Percentiles rank a stretch among this genome's conserved stretches.
Conservation (phyloP, 2,329 filamentous ascomycete genomes). For the Sporothrix globosa region DNA sequence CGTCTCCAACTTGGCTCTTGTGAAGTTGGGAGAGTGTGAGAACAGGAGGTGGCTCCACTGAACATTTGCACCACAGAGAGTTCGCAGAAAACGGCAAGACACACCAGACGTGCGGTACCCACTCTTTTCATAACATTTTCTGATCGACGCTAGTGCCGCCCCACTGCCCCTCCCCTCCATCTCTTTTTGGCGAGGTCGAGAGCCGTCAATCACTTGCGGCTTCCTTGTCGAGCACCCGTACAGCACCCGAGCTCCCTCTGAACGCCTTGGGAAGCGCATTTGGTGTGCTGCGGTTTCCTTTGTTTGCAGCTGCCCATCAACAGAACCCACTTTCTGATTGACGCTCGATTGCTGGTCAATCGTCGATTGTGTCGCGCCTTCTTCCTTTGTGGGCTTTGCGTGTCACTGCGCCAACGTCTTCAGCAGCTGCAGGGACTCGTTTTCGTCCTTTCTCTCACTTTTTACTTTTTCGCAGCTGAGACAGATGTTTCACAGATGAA, state of each 20-base stretch:
- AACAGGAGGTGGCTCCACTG: neutral
- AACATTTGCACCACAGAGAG: neutral
- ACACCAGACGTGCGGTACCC: neutral
- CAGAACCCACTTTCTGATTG: too few relatives aligned
- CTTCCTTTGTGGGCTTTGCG: too few relatives aligned
- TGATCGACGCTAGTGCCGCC: conserved; percentile 16
- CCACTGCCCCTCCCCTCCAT: neutral
- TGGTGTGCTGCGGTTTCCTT: too few relatives aligned
- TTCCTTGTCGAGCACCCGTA: too few relatives aligned
- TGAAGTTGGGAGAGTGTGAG: neutral
- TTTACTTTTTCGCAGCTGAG: conserved; percentile 7
- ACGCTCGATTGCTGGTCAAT: too few relatives aligned
- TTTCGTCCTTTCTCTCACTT: neutral
- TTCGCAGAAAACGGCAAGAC: too few relatives aligned
- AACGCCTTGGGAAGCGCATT: too few relatives aligned
- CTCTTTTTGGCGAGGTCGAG: neutral
- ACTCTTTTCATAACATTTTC: neutral
- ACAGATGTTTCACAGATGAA: conserved; percentile 7
- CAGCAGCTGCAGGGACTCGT: neutral
- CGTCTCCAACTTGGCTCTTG: neutral
- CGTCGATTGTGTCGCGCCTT: too few relatives aligned
- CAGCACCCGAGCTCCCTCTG: too few relatives aligned
- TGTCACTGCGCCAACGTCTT: neutral
- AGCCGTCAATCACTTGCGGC: neutral
- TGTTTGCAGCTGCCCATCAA: too few relatives aligned